Conservation (phyloP, 768 basidiomycete genomes). For the Lactifluus pinguis region DNA sequence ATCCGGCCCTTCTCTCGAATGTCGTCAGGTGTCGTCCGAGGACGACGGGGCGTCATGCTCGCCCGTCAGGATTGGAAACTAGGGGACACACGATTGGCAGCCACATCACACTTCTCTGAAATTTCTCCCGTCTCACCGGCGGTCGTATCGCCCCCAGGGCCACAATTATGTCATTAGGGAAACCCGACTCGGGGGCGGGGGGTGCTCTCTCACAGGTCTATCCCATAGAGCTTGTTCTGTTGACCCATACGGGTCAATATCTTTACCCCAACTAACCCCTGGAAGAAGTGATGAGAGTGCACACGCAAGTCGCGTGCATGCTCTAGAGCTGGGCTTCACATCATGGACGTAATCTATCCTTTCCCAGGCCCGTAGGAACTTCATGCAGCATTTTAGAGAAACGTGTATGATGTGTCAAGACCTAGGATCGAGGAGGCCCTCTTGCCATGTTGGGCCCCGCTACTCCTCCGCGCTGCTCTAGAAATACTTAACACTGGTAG, state of each 20-base stretch:
- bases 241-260: not conserved
- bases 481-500: not conserved
- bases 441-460: conserved; percentile 10
- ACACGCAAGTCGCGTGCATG: not conserved
- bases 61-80: conserved; percentile 4
- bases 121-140: not conserved
- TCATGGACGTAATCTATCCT: conserved; percentile 15
- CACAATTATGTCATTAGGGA: conserved; percentile 13
- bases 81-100: conserved; percentile 13
- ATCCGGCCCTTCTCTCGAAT: conserved; percentile 8
- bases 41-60: conserved; percentile 14
- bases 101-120: not conserved
- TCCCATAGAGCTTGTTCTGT: not conserved
- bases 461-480: conserved; percentile 2
- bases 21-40: conserved; percentile 15
- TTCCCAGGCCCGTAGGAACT: conserved; percentile 5
- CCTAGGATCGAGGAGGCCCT: conserved; percentile 2
- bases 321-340: not conserved
- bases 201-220: not conserved
- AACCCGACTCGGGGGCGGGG: not conserved
- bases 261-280: not conserved
- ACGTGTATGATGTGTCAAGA: conserved; percentile 15
- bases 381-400: conserved; percentile 6
- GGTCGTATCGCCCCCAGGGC: not conserved
- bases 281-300: conserved; percentile 2